These are phyloP conservation scores for Fusarium staphyleae DNA, from an alignment of 2,329 filamentous ascomycete genomes.

Conservation along the genomic window DNA sequence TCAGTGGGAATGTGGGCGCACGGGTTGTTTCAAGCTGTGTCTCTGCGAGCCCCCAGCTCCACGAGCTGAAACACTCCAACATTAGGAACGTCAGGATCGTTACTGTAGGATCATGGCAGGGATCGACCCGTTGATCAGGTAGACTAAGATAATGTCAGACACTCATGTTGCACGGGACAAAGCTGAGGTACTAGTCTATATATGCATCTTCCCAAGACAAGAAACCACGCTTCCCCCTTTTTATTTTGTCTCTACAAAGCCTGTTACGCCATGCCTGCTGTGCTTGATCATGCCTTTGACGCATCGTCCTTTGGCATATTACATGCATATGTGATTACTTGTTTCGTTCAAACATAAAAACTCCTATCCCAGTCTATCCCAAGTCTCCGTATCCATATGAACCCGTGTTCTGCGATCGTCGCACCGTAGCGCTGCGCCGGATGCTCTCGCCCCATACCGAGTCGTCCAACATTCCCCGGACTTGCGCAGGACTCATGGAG, in stretches of 20 bases:
- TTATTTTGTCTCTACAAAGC: constrained; percentile 15
- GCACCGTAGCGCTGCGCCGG: constrained; percentile 80
- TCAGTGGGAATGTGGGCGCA: constrained; percentile 29
- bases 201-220: constrained; percentile 10
- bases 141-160: constrained; percentile 12
- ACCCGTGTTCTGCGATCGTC: constrained; percentile 50
- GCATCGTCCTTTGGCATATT: constrained; percentile 3
- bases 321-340: constrained; percentile 10
- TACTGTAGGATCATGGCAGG: constrained; percentile 17
- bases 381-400: constrained; percentile 45
- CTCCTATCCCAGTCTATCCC: constrained; percentile 30
- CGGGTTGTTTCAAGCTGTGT: constrained; percentile 36
- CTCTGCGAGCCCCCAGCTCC: constrained; percentile 21
- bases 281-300: constrained; percentile 19
- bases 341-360: constrained; percentile 17
- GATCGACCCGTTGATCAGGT: constrained; percentile 25
- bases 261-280: constrained; percentile 35
- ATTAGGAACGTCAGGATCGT: constrained; percentile 7
- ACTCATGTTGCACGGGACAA: not conserved
- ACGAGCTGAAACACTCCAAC: constrained; percentile 37
- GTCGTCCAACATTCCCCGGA: constrained; percentile 85
- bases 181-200: not conserved
- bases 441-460: constrained; percentile 95
- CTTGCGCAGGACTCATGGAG: constrained; percentile 64
- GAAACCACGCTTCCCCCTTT: constrained; percentile 5